A percentile compares a stretch with the other conserved stretches of the same genome.
phyloP scores from a whole-genome alignment of 1,139 yeast genomes.

The Blastobotrys ciferrii region DNA sequence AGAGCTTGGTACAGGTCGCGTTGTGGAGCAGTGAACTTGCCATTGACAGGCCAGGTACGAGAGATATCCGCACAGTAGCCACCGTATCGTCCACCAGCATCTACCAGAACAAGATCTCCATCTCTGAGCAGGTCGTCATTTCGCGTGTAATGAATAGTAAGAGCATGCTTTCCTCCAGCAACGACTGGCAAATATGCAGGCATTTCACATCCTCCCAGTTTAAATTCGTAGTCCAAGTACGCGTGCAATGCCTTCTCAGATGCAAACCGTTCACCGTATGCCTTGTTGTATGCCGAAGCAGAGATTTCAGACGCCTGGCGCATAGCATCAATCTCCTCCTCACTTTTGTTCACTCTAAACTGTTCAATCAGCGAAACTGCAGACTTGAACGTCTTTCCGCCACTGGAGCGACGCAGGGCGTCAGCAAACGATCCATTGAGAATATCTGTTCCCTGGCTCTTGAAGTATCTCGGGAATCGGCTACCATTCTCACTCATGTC shows the following conservation, averaged over 20 bases:
- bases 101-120: slow-evolving; percentile 86
- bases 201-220: slow-evolving; percentile 82
- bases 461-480: slow-evolving; percentile 23
- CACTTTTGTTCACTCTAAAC: slow-evolving; percentile 68
- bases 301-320: slow-evolving; percentile 79
- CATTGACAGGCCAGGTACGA: slow-evolving; percentile 89
- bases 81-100: slow-evolving; percentile 92
- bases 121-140: slow-evolving; percentile 74
- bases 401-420: slow-evolving; percentile 16
- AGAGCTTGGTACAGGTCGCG: slow-evolving; percentile 86
- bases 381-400: slow-evolving; percentile 16
- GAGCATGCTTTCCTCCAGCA: slow-evolving; percentile 85
- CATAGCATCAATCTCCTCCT: slow-evolving; percentile 74
- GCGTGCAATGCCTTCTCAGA: slow-evolving; percentile 79
- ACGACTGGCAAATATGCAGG: slow-evolving; percentile 95
- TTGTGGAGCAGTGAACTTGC: slow-evolving; percentile 73
- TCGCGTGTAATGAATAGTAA: slow-evolving; percentile 86
- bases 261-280: slow-evolving; percentile 57
- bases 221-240: slow-evolving; percentile 79
- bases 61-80: slow-evolving; percentile 97
- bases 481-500: slow-evolving; percentile 25
- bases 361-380: slow-evolving; percentile 48
- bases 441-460: slow-evolving; percentile 14
- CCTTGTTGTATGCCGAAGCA: slow-evolving; percentile 77
- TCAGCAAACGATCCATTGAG: slow-evolving; percentile 16